Base-by-base conservation (phyloP, 306 rosid genomes). In the Betula pendula region DNA sequence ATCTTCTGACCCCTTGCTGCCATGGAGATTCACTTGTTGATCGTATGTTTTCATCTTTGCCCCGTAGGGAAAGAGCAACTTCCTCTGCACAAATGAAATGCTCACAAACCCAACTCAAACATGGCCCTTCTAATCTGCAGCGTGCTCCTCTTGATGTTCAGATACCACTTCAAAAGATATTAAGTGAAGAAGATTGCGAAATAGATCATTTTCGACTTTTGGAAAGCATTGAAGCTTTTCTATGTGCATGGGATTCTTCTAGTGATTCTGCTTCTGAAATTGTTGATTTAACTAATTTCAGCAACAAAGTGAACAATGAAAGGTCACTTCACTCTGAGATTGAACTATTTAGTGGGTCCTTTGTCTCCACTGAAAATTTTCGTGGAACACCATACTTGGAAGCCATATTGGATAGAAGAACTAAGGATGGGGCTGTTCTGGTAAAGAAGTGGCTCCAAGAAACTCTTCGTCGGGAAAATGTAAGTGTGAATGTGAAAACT, bases 401-500 rank as follows among this genome's bases (percentile, higher is more conserved):
- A 81, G 92, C 97, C 67, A 74, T 94, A 72, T 83, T 94, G 31
- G 95, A 94, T 81, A 90, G 97, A 81, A 90, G 87, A 83, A 88
- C 92, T 62, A 94, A 88, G 82, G 97, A 92, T 83, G 96, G 96
- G 68, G 62, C 87, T 72, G 33, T 92, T 65, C 83, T 94, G 73
- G 88, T 94, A 75, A 92, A 92, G 89, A 94, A 88, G 88, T 94
- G 97, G 98, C 88, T 92, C 71, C 95, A 89, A 85, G 98, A 94
- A 92, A 82, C 92, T 55, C 51, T 90, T 77, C 92, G 83, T 70
- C 72, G 70, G 75, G 97, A 92, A 79, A 94, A 83, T 55, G 71
- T 89, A 45, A 70, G 81, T 8, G 78, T 83, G 75, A 89, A 88
- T 83, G 86, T 89, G 71, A 94, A 88, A 81, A 78, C 91, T 59